Percentiles rank a stretch among this genome's conserved stretches.
Evolutionary conservation across 352 stramenopile genomes (phyloP).

Genomic region (Phytophthora vignae): DNA sequence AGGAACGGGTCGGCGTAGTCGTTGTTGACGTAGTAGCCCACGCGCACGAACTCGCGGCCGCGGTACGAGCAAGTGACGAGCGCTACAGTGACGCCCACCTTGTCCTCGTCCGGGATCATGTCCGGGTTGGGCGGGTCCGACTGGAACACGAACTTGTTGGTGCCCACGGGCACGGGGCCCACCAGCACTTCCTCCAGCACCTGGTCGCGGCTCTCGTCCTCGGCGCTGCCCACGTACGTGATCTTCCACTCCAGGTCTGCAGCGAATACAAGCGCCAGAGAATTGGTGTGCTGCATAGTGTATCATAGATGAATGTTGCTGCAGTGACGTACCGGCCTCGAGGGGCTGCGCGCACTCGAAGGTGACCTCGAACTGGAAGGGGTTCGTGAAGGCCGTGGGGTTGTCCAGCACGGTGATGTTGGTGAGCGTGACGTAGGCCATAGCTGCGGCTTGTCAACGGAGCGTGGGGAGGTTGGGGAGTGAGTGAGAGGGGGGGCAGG

Average conservation of each 20-base stretch:
- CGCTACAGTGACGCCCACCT: constrained; percentile 99
- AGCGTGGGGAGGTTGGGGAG: constrained; percentile 19
- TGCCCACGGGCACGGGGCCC: constrained; percentile 96
- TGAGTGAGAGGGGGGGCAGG: constrained; percentile 1
- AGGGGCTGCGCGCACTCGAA: constrained; percentile 99
- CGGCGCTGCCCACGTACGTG: constrained; percentile 97
- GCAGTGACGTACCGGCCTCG: constrained; percentile 84
- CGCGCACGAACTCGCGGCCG: constrained; percentile 96
- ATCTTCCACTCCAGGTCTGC: constrained; percentile 99
- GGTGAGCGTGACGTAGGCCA: constrained; percentile 91
- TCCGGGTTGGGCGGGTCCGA: constrained; percentile 93
- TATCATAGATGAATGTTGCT: not conserved
- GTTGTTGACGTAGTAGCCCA: constrained; percentile 99
- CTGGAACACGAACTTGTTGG: constrained; percentile 99
- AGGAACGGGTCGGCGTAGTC: constrained; percentile 95
- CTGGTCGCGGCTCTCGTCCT: constrained; percentile 96
- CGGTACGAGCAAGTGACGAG: constrained; percentile 98
- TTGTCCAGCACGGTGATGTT: constrained; percentile 99
- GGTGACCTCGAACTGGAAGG: constrained; percentile 99
- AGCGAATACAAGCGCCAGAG: not conserved
- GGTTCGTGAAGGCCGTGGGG: constrained; percentile 97
- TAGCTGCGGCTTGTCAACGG: constrained; percentile 21
- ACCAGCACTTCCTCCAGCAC: constrained; percentile 99
- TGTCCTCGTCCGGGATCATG: constrained; percentile 95
- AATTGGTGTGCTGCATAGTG: not conserved